Evolutionary conservation across 176 grass and related monocot genomes (phyloP), one percentile per base, ranked within the genome.

Genomic region (Zoysia japonica): DNA sequence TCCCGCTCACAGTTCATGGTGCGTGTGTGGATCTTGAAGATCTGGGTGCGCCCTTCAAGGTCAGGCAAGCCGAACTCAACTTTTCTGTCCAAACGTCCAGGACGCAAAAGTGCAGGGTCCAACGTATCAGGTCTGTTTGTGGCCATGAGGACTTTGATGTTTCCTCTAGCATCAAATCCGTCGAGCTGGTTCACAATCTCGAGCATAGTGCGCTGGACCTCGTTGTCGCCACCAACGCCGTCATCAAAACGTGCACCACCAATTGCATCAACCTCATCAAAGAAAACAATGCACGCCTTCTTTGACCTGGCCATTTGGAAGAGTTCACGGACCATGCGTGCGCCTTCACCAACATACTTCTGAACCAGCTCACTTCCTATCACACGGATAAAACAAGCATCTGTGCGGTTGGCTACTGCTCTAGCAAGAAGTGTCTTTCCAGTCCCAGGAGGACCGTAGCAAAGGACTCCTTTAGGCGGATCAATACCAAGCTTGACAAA

Each of bases 121-220:
- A 97, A 90, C 35, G 94, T 97, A 63, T 97, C 94, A 56, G 94
- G 94, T 72, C 94, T 97, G 19, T 97, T 97, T 5, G 94, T 97
- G 42, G 94, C 94, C 94, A 97, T 97, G 60, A 97, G 91, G 88
- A 97, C 94, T 69, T 97, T 97, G 69, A 97, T 97, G 45, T 97
- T 97, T 46, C 94, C 94, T 73, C 94, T 84, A 39, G 94, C 89
- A 82, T 97, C 94, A 88, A 97, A 97, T 36, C 94, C 91, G 63
- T 97, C 94, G 67, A 97, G 91, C 43, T 97, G 94, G 67, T 97
- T 97, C 11, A 97, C 94, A 37, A 97, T 97, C 87, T 97, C 94
- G 46, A 97, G 84, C 94, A 97, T 97, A 7, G 89, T 97, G 35
- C 94, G 89, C 59, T 97, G 94, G 9, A 97, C 94, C 65, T 94